These are phyloP conservation scores for Lycium barbarum DNA, from an alignment of 257 asterid species.

Conservation along the genomic window DNA sequence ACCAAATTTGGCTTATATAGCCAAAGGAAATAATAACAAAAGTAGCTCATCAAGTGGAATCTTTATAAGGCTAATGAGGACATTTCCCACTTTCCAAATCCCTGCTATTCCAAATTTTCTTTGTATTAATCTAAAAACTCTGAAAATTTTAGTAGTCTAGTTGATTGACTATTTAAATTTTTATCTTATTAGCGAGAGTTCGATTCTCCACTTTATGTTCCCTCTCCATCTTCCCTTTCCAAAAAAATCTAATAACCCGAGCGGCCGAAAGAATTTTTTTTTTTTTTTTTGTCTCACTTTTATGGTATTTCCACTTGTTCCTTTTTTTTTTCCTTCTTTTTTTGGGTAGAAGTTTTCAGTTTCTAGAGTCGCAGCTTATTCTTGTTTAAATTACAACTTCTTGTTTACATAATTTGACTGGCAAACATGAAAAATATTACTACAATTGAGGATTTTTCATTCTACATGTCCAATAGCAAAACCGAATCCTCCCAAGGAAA, in stretches of 20 bases:
- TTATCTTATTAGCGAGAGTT: too few relatives aligned
- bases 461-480: not conserved
- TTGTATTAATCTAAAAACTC: not conserved
- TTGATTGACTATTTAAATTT: too few relatives aligned
- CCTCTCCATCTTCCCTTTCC: not conserved
- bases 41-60: not conserved
- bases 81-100: not conserved
- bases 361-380: not conserved
- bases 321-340: too few relatives aligned
- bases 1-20: conserved; percentile 25
- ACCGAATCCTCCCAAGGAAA: not conserved
- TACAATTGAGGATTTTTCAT: not conserved
- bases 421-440: not conserved
- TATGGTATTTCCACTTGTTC: not conserved
- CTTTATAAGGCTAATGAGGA: not conserved
- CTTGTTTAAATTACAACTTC: not conserved
- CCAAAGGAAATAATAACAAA: not conserved
- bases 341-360: not conserved
- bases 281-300: not conserved
- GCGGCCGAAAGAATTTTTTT: not conserved
- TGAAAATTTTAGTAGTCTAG: too few relatives aligned
- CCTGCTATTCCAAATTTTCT: not conserved
- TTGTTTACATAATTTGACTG: not conserved
- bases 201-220: too few relatives aligned
- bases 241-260: too few relatives aligned